Base-by-base conservation (phyloP, 495 filamentous ascomycete genomes). In the Penicillium goetzii region DNA sequence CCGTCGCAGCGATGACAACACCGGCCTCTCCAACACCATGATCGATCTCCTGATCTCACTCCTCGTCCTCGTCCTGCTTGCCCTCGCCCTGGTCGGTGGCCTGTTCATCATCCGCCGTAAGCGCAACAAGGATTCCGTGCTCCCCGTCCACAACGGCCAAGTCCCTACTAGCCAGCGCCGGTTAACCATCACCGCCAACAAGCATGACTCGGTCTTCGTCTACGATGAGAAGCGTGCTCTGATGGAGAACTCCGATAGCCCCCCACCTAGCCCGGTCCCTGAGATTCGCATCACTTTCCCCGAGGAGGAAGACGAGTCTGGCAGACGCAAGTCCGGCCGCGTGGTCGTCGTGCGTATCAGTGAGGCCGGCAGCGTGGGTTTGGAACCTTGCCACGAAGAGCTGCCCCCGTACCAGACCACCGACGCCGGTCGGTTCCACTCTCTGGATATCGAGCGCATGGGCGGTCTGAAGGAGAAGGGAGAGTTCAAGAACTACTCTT, bases 271-370 rank as follows among this genome's bases (percentile, higher is more conserved):
- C 60, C 91, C 92, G n/a, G 86, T 98, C 14, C 95, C 95, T 12
- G 92, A 97, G 77, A 99, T 99, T 71, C 92, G 93, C 74, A 97
- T 99, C 72, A 99, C 95, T 0, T 97, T 99, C 80, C 95, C 95
- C 15, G 95, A 99, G 66, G 94, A 98, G 83, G 94, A 93, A 68
- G 90, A 97, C 66, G 86, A 88, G 49, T 72, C 79, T 40, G 96
- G 96, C 59, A 90, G 90, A 74, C 85, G 85, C 62, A 91, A 89
- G 79, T 93, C 89, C 53, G 93, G 93, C 30, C 85, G 92, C 11
- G 90, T 97, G 28, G 90, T 99, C n/a, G 85, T 98, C 12, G 94
- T 99, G 28, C 83, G 90, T 49, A 92, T 99, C 64, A 93, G 93
- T 61, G 96, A 98, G 51, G 88, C 84, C 32, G 86, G 91, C 49